phyloP scores from a whole-genome alignment of 352 stramenopile species.

The Discostella stelligera region DNA sequence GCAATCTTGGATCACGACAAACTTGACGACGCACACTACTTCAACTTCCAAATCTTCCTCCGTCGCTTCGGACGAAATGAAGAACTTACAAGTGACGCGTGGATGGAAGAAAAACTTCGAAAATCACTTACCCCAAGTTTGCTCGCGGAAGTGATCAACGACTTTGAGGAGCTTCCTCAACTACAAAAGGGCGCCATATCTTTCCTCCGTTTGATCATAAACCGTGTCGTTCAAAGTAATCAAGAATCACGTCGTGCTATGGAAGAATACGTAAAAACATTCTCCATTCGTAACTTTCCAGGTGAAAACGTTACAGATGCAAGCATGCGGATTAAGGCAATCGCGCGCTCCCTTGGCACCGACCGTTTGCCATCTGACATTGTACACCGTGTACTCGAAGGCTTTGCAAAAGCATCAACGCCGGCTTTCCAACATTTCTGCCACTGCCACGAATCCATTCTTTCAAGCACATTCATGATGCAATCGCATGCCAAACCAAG shows the following conservation, averaged over 20 bases:
- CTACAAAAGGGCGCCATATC: not conserved
- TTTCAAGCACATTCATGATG: not conserved
- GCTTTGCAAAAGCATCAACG: no score
- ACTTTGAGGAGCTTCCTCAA: not conserved
- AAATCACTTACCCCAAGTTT: not conserved
- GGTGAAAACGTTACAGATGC: conserved; percentile 2
- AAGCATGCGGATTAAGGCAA: not conserved
- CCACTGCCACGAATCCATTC: not conserved
- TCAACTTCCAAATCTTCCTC: not conserved
- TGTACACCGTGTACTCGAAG: not conserved
- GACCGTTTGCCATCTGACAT: not conserved
- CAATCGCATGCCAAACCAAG: no score
- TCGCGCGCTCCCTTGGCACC: not conserved
- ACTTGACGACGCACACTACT: not conserved
- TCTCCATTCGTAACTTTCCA: not conserved
- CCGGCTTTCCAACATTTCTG: not conserved
- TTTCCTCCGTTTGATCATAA: not conserved
- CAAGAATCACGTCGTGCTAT: no score
- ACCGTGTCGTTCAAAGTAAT: not conserved
- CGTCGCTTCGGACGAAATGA: not conserved
- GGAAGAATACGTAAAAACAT: not conserved
- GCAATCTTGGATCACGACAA: not conserved
- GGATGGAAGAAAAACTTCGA: conserved; percentile 2
- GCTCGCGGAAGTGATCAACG: not conserved
- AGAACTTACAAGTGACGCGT: not conserved